These are phyloP conservation scores for Xylaria longipes DNA, from an alignment of 495 filamentous ascomycete genomes.

Conservation along the genomic window DNA sequence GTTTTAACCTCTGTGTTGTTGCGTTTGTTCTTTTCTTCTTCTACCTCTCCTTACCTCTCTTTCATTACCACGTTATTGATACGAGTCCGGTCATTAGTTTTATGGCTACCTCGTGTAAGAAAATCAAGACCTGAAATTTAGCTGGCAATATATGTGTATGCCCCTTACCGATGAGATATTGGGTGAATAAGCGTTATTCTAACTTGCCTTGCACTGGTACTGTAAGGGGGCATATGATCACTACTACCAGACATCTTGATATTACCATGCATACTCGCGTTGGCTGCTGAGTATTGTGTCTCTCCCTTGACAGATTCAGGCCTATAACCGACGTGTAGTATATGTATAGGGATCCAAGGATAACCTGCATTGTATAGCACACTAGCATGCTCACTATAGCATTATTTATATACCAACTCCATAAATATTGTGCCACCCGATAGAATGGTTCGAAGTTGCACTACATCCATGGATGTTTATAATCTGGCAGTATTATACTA, in stretches of 20 bases:
- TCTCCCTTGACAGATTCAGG: neutral
- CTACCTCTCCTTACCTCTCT: too few relatives aligned
- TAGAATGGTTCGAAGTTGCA: constrained; percentile 2
- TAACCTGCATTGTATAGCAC: neutral
- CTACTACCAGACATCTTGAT: too few relatives aligned
- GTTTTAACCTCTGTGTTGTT: neutral
- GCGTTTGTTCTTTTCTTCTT: too few relatives aligned
- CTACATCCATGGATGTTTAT: neutral
- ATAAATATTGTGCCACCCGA: neutral
- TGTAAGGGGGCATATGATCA: too few relatives aligned
- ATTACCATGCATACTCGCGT: neutral
- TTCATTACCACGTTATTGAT: neutral
- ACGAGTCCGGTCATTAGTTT: too few relatives aligned
- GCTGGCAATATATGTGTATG: neutral
- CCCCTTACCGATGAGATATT: neutral
- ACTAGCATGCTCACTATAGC: neutral
- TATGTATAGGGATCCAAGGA: neutral
- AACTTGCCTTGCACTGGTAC: too few relatives aligned
- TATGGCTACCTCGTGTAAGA: neutral
- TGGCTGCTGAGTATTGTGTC: neutral
- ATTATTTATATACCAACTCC: neutral
- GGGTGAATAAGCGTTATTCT: too few relatives aligned
- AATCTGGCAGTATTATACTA: neutral
- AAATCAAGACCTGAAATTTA: neutral
- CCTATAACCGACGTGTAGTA: neutral